phyloP scores from a whole-genome alignment of 768 basidiomycete genomes.

The Termitomyces sp. region DNA sequence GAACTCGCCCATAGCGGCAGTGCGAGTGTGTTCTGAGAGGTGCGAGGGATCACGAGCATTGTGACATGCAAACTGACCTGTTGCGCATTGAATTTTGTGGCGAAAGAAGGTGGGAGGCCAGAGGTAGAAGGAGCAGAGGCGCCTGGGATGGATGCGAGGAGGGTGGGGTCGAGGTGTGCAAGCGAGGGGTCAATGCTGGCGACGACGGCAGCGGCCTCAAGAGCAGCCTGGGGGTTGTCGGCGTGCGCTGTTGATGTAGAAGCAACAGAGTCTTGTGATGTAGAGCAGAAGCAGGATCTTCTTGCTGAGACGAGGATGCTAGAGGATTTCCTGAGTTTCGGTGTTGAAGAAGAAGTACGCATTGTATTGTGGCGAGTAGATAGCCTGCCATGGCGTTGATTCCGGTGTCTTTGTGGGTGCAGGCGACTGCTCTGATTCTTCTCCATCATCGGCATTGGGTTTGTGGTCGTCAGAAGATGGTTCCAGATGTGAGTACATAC shows the following conservation, averaged over 20 bases:
- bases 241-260: constrained; percentile 23
- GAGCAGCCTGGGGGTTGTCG: too few relatives aligned
- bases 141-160: too few relatives aligned
- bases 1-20: constrained; percentile 82
- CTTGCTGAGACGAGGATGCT: constrained; percentile 11
- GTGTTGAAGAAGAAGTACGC: constrained; percentile 86
- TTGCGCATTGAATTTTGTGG: constrained; percentile 83
- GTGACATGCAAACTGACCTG: constrained; percentile 65
- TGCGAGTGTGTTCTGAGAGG: constrained; percentile 77
- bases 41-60: constrained; percentile 73
- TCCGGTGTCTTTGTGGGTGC: too few relatives aligned
- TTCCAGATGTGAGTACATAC: not conserved
- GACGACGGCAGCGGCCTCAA: constrained; percentile 69
- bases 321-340: constrained; percentile 76
- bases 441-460: not conserved
- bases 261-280: constrained; percentile 17
- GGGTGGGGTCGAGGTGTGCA: too few relatives aligned
- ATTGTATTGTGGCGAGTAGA: too few relatives aligned
- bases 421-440: too few relatives aligned
- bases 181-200: too few relatives aligned
- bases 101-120: constrained; percentile 45
- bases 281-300: too few relatives aligned
- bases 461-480: not conserved
- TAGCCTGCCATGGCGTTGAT: too few relatives aligned
- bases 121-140: too few relatives aligned